Evolutionary conservation across 345 rosid genomes (phyloP).

Genomic region (Ricinus communis): DNA sequence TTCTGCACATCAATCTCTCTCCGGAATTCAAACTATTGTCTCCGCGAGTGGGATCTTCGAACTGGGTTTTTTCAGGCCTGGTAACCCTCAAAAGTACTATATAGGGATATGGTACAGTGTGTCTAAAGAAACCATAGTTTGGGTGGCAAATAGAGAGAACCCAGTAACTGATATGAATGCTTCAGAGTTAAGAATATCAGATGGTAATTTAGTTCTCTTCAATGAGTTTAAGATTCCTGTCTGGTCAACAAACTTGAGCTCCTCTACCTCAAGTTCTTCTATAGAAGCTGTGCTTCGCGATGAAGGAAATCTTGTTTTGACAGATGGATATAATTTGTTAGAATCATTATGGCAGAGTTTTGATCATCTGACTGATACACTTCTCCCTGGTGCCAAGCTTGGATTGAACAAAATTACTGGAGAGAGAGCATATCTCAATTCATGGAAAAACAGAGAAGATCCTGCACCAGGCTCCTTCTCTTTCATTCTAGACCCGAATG

Average conservation of each 20-base stretch:
- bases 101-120: constrained; percentile 69
- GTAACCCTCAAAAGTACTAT: constrained; percentile 53
- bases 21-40: constrained; percentile 57
- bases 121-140: constrained; percentile 35
- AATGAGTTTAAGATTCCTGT: constrained; percentile 42
- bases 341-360: constrained; percentile 65
- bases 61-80: constrained; percentile 70
- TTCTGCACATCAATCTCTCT: constrained; percentile 46
- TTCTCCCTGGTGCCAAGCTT: constrained; percentile 70
- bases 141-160: constrained; percentile 76
- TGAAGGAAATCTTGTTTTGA: constrained; percentile 62
- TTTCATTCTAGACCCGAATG: constrained; percentile 51
- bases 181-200: constrained; percentile 48
- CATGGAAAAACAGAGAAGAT: constrained; percentile 62
- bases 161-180: constrained; percentile 46
- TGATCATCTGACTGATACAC: constrained; percentile 60
- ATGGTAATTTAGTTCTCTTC: constrained; percentile 61
- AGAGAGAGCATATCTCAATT: constrained; percentile 39
- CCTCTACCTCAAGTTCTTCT: constrained; percentile 18
- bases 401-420: constrained; percentile 43
- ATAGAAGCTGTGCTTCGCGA: constrained; percentile 51
- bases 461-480: constrained; percentile 77
- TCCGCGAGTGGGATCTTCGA: constrained; percentile 45
- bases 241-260: constrained; percentile 65
- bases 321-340: constrained; percentile 17